Base-by-base conservation (phyloP, 2,329 filamentous ascomycete species). In the Alternaria ethzedia region DNA sequence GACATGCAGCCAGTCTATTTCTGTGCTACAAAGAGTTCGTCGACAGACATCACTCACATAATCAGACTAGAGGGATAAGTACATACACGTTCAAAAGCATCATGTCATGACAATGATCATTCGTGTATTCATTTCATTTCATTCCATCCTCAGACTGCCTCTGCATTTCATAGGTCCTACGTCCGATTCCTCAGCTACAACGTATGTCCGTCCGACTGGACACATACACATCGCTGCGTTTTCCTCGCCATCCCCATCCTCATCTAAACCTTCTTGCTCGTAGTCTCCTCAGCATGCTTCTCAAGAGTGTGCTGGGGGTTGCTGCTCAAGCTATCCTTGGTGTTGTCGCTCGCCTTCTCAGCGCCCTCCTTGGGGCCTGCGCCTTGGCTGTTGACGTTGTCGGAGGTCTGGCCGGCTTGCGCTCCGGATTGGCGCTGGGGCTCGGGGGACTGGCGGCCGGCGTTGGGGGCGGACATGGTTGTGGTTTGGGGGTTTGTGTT, bases 391-490 rank as follows among this genome's bases (percentile, higher is more conserved):
- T 86, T 83, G 51, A 87, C 86, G 70, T 89, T 85, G 60, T 84
- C 87, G 3, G 88, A 84, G 12, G 86, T 76, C 8, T 87, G 87
- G 67, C 87, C 82, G 62, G 88, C 81, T 82, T 96, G 92, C 59
- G 83, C 81, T 63, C 87, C 89, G 41, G 85, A 82, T 81, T 93
- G 91, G 70, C 79, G 77, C 82, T 92, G 89, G 26, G 92, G 91
- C 56, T 89, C 83, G 66, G 93, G 94, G 30, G 93, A 97, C 82
- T 97, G 87, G 76, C 90, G 89, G 79, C 92, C 91, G 81, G 87
- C 81, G 75, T 84, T 82, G 69, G 83, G 86, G 60, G 86, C 85
- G 72, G 91, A 89, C 91, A 93, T 93, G 28, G 52, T 28, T 44
- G 17, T 32, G 26, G 36, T 21, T 45, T 54, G 45, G 57, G 20